Evolutionary conservation across 2,329 filamentous ascomycete species (phyloP).

Genomic region (Ophiostoma populinum): DNA sequence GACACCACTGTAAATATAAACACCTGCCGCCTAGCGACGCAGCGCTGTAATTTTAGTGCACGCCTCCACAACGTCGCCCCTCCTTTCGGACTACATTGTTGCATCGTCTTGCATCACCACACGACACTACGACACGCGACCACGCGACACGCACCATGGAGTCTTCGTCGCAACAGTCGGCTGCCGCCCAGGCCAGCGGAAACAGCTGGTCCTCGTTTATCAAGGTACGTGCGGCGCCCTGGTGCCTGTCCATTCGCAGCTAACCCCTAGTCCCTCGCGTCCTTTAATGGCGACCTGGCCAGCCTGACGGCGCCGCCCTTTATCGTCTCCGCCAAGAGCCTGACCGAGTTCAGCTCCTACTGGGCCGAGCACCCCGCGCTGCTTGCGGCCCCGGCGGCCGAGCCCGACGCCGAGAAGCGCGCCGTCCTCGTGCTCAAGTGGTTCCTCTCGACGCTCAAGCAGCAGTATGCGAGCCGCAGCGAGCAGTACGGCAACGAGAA

Average conservation of each 20-base stretch:
- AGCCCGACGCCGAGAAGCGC: slow-evolving; percentile 65
- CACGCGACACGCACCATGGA: slow-evolving; percentile 7
- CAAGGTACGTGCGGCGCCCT: slow-evolving; percentile 30
- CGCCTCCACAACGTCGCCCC: no score
- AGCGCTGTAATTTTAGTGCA: no score
- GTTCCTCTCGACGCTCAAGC: slow-evolving; percentile 87
- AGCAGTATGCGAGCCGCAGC: slow-evolving; percentile 59
- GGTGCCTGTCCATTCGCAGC: slow-evolving; percentile 3
- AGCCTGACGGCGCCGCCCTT: slow-evolving; percentile 70
- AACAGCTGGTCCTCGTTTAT: slow-evolving; percentile 35
- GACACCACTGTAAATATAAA: no score
- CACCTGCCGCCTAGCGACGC: no score
- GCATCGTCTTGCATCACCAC: no score
- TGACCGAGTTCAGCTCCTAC: slow-evolving; percentile 68
- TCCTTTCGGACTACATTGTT: no score
- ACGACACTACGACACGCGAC: not conserved
- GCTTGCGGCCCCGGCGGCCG: slow-evolving; percentile 66
- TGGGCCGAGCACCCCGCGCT: slow-evolving; percentile 65
- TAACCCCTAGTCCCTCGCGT: slow-evolving; percentile 44
- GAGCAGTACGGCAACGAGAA: slow-evolving; percentile 81
- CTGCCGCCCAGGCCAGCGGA: slow-evolving; percentile 20
- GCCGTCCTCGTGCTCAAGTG: slow-evolving; percentile 82
- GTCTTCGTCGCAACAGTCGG: slow-evolving; percentile 5
- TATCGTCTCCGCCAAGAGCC: slow-evolving; percentile 60
- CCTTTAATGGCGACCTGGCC: slow-evolving; percentile 67